Conservation (phyloP, 2,329 filamentous ascomycete genomes). For the Alternaria sp. region DNA sequence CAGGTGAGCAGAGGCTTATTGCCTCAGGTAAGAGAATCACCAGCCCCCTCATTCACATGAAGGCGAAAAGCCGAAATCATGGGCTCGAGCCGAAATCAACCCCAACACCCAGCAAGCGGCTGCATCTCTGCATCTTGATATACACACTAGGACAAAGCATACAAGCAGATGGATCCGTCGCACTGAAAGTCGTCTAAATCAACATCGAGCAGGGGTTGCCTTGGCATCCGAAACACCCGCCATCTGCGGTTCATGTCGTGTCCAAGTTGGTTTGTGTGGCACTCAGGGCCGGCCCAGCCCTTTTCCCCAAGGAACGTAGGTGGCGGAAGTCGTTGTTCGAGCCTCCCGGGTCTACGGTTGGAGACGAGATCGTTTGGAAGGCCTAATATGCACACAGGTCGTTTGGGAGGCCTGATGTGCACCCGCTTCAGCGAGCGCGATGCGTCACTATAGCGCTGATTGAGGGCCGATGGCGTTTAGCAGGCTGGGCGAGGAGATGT, state of each 20-base stretch:
- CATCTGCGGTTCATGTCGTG: not conserved
- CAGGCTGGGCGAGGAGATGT: not conserved
- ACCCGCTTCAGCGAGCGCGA: not conserved
- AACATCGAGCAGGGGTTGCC: not conserved
- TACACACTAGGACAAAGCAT: not conserved
- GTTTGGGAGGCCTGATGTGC: not conserved
- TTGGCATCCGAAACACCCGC: not conserved
- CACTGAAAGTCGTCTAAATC: not conserved
- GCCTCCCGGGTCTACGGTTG: not conserved
- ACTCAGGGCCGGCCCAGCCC: not conserved
- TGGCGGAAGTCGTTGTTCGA: not conserved
- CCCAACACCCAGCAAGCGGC: not conserved
- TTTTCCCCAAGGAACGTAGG: not conserved
- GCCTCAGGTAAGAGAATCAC: slow-evolving; percentile 14
- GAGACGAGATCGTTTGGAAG: not conserved
- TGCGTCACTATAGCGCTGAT: not conserved
- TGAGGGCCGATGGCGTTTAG: not conserved
- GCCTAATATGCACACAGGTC: not conserved
- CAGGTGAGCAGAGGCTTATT: slow-evolving; percentile 25
- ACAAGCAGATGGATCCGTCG: not conserved
- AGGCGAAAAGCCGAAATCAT: not conserved
- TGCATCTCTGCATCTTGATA: not conserved
- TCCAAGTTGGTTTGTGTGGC: not conserved
- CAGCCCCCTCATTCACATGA: slow-evolving; percentile 30
- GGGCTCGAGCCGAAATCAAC: not conserved